These are phyloP conservation scores for Scheffersomyces segobiensis DNA, from an alignment of 1,139 yeast genomes.

Conservation along the genomic window DNA sequence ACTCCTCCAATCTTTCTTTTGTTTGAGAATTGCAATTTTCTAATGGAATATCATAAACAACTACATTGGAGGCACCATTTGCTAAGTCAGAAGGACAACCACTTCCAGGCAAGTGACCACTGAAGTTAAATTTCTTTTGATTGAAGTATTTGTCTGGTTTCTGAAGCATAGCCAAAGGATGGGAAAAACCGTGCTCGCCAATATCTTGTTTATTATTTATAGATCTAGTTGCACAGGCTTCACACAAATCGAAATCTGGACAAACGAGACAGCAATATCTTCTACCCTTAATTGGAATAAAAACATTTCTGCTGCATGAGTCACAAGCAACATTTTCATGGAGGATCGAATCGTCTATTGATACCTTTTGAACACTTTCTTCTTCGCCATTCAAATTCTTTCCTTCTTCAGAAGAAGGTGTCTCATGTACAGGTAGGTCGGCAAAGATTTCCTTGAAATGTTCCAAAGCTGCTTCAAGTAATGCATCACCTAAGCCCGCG, in stretches of 20 bases:
- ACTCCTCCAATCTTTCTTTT: conserved; percentile 18
- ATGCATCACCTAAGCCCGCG: conserved; percentile 23
- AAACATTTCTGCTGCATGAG: conserved; percentile 28
- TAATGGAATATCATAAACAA: conserved; percentile 30
- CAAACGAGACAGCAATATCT: conserved; percentile 60
- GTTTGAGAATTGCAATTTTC: conserved; percentile 21
- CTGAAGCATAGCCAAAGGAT: conserved; percentile 33
- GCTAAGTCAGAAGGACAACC: not conserved
- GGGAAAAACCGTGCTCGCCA: conserved; percentile 26
- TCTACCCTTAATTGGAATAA: conserved; percentile 42
- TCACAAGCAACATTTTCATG: conserved; percentile 52
- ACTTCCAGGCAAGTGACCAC: not conserved
- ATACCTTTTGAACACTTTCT: not conserved
- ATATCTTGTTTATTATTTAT: conserved; percentile 9
- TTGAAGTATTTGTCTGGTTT: conserved; percentile 16
- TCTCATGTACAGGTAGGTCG: conserved; percentile 6
- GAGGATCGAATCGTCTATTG: conserved; percentile 1
- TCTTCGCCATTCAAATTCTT: not conserved
- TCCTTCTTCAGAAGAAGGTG: conserved; percentile 1
- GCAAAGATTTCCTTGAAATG: conserved; percentile 21
- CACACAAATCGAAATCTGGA: conserved; percentile 57
- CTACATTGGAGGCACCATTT: conserved; percentile 8
- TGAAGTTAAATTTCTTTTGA: not conserved
- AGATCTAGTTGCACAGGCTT: conserved; percentile 39
- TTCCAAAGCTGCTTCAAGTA: conserved; percentile 25